Evolutionary conservation across 2,329 filamentous ascomycete species (phyloP).

Genomic region (Aspergillus terreus): DNA sequence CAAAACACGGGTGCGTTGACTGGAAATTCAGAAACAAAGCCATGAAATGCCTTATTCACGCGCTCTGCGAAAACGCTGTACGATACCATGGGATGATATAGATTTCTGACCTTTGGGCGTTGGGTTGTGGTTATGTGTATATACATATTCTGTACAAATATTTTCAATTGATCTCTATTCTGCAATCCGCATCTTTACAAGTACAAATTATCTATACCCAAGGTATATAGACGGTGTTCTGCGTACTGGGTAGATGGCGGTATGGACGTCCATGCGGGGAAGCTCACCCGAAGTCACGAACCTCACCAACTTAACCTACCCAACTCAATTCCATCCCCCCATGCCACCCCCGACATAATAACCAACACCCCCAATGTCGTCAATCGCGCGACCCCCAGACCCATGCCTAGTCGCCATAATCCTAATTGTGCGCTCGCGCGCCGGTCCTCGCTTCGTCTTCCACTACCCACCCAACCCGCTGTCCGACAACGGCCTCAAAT

Average conservation of each 20-base stretch:
- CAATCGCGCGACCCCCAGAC: slow-evolving; percentile 47
- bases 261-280: slow-evolving; percentile 15
- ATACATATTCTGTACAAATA: background rate
- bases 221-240: background rate
- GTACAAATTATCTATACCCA: background rate
- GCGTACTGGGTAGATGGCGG: background rate
- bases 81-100: background rate
- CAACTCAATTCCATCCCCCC: slow-evolving; percentile 4
- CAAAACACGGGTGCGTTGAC: background rate
- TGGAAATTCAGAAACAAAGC: slow-evolving; percentile 8
- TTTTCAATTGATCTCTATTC: no score
- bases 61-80: background rate
- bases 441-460: slow-evolving; percentile 78
- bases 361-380: slow-evolving; percentile 37
- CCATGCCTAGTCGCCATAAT: slow-evolving; percentile 65
- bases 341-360: slow-evolving; percentile 11
- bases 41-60: background rate
- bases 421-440: slow-evolving; percentile 70
- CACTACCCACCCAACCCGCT: slow-evolving; percentile 69
- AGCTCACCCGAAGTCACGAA: slow-evolving; percentile 7
- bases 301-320: background rate
- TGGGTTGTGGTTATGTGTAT: background rate
- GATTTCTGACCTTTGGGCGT: background rate
- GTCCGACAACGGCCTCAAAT: slow-evolving; percentile 34
- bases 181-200: background rate